Evolutionary conservation across 2,329 filamentous ascomycete genomes (phyloP), one percentile per base, ranked within the genome.

Genomic region (Aureobasidium musti): DNA sequence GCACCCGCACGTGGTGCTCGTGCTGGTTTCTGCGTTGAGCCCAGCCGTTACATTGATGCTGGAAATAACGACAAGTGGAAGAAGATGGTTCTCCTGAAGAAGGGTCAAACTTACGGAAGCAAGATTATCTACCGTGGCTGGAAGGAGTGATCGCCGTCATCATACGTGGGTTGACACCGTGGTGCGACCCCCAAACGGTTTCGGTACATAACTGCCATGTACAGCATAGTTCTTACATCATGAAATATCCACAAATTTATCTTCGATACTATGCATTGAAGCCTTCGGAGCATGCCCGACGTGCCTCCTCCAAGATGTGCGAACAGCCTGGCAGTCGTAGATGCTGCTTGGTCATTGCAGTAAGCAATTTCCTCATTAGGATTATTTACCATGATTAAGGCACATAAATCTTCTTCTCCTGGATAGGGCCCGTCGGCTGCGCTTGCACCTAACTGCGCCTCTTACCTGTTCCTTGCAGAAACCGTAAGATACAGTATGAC

Each of bases 1-100:
- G 77, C 85, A 33, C 86, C 89, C 0, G 87, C 89, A 0, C 85
- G 91, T 57, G 86, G 84, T 0, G 75, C 86, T 4, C 85, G 92
- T 57, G 87, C 88, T 52, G 94, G 90, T 0, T 96, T 98, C 81
- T 97, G 92, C 77, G 89, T 97, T 50, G 95, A 99, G 82, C 93
- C 94, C 0, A 91, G 91, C 73, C 87, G 95, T 26, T 98, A 90
- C 77, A 90, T 97, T 66, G 95, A 98, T 77, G 93, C 93, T 0
- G 82, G 88, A 74, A 97, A 97, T 73, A 87, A 90, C 57, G 86
- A 89, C 0, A 87, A 89, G 73, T 96, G 93, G 91, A 90, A 85
- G 79, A 80, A 81, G 63, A 91, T 91, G 87, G 87, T 91, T 68
- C 70, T 95, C 33, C 80, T 98, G 69, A 94, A 90, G 83, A 93